Base-by-base conservation (phyloP, 768 basidiomycete species). In the Boletus rex-veris region DNA sequence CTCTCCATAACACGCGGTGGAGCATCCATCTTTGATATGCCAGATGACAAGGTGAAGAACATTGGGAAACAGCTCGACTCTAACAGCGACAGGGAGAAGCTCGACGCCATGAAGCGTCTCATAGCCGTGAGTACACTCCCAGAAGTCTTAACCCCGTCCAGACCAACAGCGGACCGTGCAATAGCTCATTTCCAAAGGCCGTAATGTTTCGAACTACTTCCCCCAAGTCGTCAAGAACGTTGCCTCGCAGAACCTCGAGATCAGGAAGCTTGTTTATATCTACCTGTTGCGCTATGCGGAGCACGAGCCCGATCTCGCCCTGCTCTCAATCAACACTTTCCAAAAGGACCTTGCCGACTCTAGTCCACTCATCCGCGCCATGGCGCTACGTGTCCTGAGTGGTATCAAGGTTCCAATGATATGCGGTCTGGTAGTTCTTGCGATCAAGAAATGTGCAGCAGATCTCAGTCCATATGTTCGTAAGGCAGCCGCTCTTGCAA, bases 171-270 rank as follows among this genome's bases (percentile, higher is more conserved):
- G 15, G 33, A 36, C 47, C 52, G 48, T 49, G 36, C 38, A 50
- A 53, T 65, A 94, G 92, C 82, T 96, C 71, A 95, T 96, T 50
- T 93, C 91, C 37, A 95, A 96, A 75, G 86, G 87, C 45, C 86
- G 91, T 50, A 88, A 92, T 60, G 91, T 97, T 58, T 88, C 94
- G 24, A 83, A 87, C 56, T 95, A 93, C 80, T 98, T 98, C 65
- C 90, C 97, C 5, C 90, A 90, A 65, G 97, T 99, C 26, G 94
- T 98, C 63, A 98, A 95, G 77, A 95, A 95, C 63, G 96, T 98
- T 38, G 92, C 92, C 2, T 90, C 93, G 3, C 83, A 85, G 51
- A 91, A 92, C 65, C 83, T 98, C 45, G 93, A 97, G 71, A 88
- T 96, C 63, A 85, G 96, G 54, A 98, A 98, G 73, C 84, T 99